Conservation (phyloP, 768 basidiomycete species). For the Suillus luteus region DNA sequence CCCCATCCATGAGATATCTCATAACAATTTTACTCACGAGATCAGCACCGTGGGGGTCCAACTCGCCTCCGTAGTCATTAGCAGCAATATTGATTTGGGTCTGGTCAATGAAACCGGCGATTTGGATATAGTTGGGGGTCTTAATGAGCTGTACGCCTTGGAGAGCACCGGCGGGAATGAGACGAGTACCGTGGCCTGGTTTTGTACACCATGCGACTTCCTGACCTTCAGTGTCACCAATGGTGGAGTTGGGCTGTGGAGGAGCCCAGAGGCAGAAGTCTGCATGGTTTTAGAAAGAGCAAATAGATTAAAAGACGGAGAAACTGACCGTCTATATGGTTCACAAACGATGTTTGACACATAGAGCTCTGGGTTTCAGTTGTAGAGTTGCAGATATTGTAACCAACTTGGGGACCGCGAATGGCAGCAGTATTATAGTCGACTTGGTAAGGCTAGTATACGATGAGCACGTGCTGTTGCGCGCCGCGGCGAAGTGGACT, state of each 20-base stretch:
- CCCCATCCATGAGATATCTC: constrained; percentile 35
- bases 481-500: constrained; percentile 12
- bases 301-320: not conserved
- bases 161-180: constrained; percentile 69
- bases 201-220: constrained; percentile 82
- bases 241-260: constrained; percentile 46
- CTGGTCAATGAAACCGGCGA: constrained; percentile 68
- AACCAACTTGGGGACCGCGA: constrained; percentile 64
- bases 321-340: constrained; percentile 49
- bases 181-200: constrained; percentile 66
- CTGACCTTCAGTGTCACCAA: constrained; percentile 68
- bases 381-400: constrained; percentile 68
- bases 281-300: constrained; percentile 38
- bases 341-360: constrained; percentile 72
- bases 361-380: constrained; percentile 60
- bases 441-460: constrained; percentile 50
- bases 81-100: constrained; percentile 50
- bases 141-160: constrained; percentile 63
- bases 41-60: constrained; percentile 74
- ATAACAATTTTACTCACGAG: constrained; percentile 31
- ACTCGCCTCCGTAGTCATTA: constrained; percentile 67
- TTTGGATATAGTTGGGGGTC: constrained; percentile 59
- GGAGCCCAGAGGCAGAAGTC: constrained; percentile 76
- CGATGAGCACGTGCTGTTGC: not conserved
- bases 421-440: constrained; percentile 39